A percentile compares a stretch with the other conserved stretches of the same genome.
phyloP scores from a whole-genome alignment of 2,329 filamentous ascomycete genomes.

The Ophiostoma ips region DNA sequence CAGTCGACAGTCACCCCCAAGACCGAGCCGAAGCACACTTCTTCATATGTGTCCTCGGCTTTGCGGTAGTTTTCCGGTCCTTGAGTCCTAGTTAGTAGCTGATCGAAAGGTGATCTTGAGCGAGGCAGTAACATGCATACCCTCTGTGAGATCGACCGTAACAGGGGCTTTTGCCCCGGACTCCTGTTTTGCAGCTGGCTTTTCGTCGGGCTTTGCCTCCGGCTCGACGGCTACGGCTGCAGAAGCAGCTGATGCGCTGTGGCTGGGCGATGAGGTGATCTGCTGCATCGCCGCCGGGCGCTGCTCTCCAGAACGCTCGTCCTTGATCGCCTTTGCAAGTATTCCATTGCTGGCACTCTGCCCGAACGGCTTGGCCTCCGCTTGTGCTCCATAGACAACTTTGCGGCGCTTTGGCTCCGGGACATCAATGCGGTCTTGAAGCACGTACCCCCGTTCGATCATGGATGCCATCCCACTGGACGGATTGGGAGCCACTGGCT shows the following conservation, averaged over 20 bases:
- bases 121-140: slow-evolving; percentile 17
- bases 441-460: slow-evolving; percentile 63
- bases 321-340: slow-evolving; percentile 29
- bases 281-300: not conserved
- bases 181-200: no score
- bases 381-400: slow-evolving; percentile 16
- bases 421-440: slow-evolving; percentile 48
- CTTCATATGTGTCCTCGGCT: slow-evolving; percentile 44
- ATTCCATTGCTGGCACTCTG: slow-evolving; percentile 37
- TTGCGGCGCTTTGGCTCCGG: slow-evolving; percentile 55
- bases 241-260: not conserved
- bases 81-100: slow-evolving; percentile 12
- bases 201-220: slow-evolving; percentile 22
- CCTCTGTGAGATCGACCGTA: slow-evolving; percentile 45
- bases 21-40: slow-evolving; percentile 71
- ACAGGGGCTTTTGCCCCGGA: no score
- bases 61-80: slow-evolving; percentile 40
- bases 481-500: not conserved
- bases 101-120: no score
- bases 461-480: slow-evolving; percentile 37
- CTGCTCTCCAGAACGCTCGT: slow-evolving; percentile 11
- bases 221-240: no score
- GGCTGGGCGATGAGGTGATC: not conserved
- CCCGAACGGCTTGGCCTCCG: slow-evolving; percentile 26
- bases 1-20: slow-evolving; percentile 54